A percentile compares a stretch with the other conserved stretches of the same genome.
Evolutionary conservation across 768 basidiomycete genomes (phyloP).

Genomic region (Chalciporus chontae): DNA sequence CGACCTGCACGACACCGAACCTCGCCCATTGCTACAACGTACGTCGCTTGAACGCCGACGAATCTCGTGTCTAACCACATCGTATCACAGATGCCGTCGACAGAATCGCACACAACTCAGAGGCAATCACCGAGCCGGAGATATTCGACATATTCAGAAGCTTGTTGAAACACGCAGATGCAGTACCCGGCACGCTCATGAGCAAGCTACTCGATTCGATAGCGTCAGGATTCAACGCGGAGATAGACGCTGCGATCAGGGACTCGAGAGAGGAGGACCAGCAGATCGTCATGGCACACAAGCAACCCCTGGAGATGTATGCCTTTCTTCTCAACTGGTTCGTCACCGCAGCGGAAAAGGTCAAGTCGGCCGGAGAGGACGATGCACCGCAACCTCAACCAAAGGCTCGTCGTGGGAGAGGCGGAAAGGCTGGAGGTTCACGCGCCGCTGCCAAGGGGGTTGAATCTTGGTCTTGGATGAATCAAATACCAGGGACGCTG

Average conservation of each 20-base stretch:
- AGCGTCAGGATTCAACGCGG: slow-evolving; percentile 65
- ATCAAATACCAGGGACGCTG: slow-evolving; percentile 70
- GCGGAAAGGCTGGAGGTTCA: slow-evolving; percentile 48
- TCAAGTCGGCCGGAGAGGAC: slow-evolving; percentile 51
- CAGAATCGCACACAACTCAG: slow-evolving; percentile 71
- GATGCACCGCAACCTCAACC: slow-evolving; percentile 42
- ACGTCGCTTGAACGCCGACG: slow-evolving; percentile 12
- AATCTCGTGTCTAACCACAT: slow-evolving; percentile 6
- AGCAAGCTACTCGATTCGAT: slow-evolving; percentile 87
- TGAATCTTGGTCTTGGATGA: slow-evolving; percentile 69
- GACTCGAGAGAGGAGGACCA: slow-evolving; percentile 71
- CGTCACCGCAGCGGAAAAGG: slow-evolving; percentile 74
- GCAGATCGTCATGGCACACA: slow-evolving; percentile 59
- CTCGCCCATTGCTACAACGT: slow-evolving; percentile 59
- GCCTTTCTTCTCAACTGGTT: slow-evolving; percentile 94
- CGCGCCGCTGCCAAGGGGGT: slow-evolving; percentile 42
- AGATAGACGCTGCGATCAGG: slow-evolving; percentile 67
- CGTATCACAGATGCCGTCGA: slow-evolving; percentile 65
- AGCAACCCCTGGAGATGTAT: slow-evolving; percentile 81
- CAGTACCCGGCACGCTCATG: slow-evolving; percentile 63
- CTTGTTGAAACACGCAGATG: slow-evolving; percentile 70
- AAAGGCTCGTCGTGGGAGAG: slow-evolving; percentile 55
- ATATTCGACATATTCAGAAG: slow-evolving; percentile 82
- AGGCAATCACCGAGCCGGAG: slow-evolving; percentile 61
- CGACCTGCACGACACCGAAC: slow-evolving; percentile 56